These are phyloP conservation scores for Verticillium albo-atrum DNA, from an alignment of 2,329 filamentous ascomycete species.

Conservation along the genomic window DNA sequence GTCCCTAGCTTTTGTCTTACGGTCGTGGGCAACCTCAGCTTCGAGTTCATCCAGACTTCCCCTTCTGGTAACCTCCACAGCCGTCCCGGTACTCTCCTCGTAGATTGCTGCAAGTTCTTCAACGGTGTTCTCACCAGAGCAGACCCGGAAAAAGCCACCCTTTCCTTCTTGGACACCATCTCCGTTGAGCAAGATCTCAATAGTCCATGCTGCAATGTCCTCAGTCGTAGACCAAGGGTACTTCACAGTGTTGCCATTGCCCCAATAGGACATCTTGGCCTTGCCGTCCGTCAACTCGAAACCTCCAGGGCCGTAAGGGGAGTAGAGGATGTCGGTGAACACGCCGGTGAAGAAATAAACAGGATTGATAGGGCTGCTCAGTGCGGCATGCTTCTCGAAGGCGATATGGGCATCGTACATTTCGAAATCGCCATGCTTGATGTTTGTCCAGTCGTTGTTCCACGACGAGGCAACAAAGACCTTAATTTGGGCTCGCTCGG, in stretches of 20 bases:
- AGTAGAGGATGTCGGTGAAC: no score
- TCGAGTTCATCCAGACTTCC: no score
- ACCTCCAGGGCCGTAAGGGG: no score
- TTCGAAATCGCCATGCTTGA: conserved; percentile 22
- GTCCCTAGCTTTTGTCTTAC: no score
- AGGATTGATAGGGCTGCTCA: conserved; percentile 10
- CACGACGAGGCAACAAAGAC: conserved; percentile 22
- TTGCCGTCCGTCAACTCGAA: no score
- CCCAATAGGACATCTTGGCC: no score
- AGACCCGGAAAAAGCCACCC: conserved; percentile 6
- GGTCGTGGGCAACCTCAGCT: no score
- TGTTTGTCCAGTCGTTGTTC: conserved; percentile 25
- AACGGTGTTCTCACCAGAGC: conserved; percentile 3
- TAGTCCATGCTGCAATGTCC: background rate
- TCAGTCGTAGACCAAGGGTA: no score
- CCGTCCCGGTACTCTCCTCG: no score
- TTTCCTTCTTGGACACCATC: conserved; percentile 5
- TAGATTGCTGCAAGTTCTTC: background rate
- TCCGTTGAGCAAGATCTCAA: conserved; percentile 6
- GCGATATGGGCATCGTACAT: conserved; percentile 26
- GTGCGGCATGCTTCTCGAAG: conserved; percentile 24
- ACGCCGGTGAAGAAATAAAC: no score
- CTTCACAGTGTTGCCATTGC: no score
- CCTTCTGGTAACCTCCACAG: no score
- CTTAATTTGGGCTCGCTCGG: conserved; percentile 26